Evolutionary conservation across 2,329 filamentous ascomycete genomes (phyloP).

Genomic region (Trichophyton schoenleinii): DNA sequence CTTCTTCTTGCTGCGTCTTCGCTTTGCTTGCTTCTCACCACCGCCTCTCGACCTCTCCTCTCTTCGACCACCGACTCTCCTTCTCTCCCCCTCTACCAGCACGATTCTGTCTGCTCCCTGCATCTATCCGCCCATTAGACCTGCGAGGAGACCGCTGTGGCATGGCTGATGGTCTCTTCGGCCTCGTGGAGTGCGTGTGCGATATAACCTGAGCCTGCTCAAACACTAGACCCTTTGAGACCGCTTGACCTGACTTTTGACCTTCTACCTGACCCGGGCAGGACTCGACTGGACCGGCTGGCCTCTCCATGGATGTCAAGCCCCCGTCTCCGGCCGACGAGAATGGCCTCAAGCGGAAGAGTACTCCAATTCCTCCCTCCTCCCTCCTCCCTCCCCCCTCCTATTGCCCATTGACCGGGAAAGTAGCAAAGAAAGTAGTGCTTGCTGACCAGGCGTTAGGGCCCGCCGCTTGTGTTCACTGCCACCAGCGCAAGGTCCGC

Average conservation of each 20-base stretch:
- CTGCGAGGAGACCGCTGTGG: neutral
- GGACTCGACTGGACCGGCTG: neutral
- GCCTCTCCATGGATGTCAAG: slow-evolving; percentile 10
- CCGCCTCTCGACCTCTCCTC: neutral
- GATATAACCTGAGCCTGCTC: neutral
- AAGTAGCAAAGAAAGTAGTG: too few species aligned
- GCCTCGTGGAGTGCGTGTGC: neutral
- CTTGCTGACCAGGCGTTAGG: slow-evolving; percentile 15
- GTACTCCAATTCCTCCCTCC: slow-evolving; percentile 6
- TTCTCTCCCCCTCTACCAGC: too few species aligned
- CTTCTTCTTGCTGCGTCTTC: neutral
- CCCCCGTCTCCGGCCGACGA: slow-evolving; percentile 8
- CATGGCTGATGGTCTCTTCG: neutral
- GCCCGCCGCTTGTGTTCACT: slow-evolving; percentile 37
- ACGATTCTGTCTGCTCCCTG: too few species aligned
- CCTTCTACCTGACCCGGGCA: too few species aligned
- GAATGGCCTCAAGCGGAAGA: slow-evolving; percentile 13
- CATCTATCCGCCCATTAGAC: too few species aligned
- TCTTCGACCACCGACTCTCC: neutral
- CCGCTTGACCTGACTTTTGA: too few species aligned
- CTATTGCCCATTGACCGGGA: too few species aligned
- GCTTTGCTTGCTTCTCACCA: neutral
- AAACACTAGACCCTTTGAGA: neutral
- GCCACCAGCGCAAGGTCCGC: slow-evolving; percentile 41
- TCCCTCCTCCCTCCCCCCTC: neutral